Evolutionary conservation across 495 filamentous ascomycete species (phyloP).

Genomic region (Aspergillus homomorphus): DNA sequence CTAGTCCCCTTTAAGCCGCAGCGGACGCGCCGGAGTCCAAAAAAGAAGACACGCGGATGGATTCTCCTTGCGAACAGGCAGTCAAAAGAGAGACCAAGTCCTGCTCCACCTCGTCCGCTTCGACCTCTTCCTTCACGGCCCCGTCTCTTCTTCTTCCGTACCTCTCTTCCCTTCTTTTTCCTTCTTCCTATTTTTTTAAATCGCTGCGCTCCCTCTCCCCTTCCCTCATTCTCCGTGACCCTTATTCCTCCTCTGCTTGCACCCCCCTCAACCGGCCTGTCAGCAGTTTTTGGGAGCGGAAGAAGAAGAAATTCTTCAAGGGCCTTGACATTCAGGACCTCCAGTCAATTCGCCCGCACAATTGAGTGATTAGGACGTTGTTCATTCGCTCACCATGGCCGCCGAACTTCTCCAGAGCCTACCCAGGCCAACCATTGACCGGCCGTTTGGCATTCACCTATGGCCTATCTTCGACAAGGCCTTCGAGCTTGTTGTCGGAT

Average conservation of each 20-base stretch:
- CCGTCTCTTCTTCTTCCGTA: slow-evolving; percentile 14
- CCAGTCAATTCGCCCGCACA: background rate
- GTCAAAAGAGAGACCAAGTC: background rate
- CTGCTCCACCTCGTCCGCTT: slow-evolving; percentile 21
- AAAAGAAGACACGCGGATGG: slow-evolving; percentile 20
- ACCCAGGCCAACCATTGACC: slow-evolving; percentile 76
- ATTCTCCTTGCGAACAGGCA: slow-evolving; percentile 11
- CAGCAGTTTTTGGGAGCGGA: slow-evolving; percentile 9
- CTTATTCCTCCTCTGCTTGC: slow-evolving; percentile 15
- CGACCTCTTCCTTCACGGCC: slow-evolving; percentile 15
- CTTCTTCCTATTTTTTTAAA: slow-evolving; percentile 21
- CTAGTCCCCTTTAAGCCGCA: slow-evolving; percentile 27
- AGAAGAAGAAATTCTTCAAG: slow-evolving; percentile 11
- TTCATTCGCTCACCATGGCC: slow-evolving; percentile 32
- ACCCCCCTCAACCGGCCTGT: slow-evolving; percentile 5
- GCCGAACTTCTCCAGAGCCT: slow-evolving; percentile 59
- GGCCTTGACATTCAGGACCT: slow-evolving; percentile 5
- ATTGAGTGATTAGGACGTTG: background rate
- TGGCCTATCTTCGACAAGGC: slow-evolving; percentile 93
- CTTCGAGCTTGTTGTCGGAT: slow-evolving; percentile 69
- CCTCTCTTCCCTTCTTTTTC: slow-evolving; percentile 18
- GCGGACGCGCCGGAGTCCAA: slow-evolving; percentile 32
- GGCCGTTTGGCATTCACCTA: slow-evolving; percentile 85
- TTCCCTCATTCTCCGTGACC: slow-evolving; percentile 31
- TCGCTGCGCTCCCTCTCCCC: slow-evolving; percentile 20